Percentiles rank a stretch among this genome's conserved stretches.
phyloP scores from a whole-genome alignment of 495 filamentous ascomycete genomes.

The Trichoderma gamsii region DNA sequence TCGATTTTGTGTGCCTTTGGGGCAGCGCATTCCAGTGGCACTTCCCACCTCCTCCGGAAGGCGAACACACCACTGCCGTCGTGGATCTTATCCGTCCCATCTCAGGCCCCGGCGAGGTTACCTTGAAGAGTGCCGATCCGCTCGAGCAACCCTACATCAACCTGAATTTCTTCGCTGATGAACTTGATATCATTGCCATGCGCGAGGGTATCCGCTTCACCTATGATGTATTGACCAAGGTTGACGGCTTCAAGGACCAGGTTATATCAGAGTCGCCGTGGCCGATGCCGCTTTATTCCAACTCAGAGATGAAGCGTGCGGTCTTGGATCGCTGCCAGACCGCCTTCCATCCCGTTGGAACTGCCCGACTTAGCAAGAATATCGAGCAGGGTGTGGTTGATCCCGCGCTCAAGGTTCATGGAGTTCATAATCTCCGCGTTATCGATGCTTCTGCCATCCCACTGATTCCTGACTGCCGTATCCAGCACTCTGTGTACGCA shows the following conservation, averaged over 20 bases:
- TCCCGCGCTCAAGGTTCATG: constrained; percentile 47
- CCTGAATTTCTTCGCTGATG: constrained; percentile 52
- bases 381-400: constrained; percentile 52
- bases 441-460: constrained; percentile 45
- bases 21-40: constrained; percentile 60
- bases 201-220: constrained; percentile 50
- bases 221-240: constrained; percentile 51
- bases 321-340: constrained; percentile 55
- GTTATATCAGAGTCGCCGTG: constrained; percentile 50
- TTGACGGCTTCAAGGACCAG: constrained; percentile 53
- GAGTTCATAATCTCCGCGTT: constrained; percentile 46
- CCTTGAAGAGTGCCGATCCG: constrained; percentile 46
- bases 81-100: constrained; percentile 54
- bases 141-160: constrained; percentile 52
- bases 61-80: constrained; percentile 51
- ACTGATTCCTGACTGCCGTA: constrained; percentile 41
- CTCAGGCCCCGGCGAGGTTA: constrained; percentile 46
- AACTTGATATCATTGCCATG: constrained; percentile 51
- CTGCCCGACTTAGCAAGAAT: constrained; percentile 45
- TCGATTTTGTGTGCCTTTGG: constrained; percentile 59
- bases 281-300: constrained; percentile 49
- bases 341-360: constrained; percentile 53
- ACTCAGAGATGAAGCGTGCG: constrained; percentile 52
- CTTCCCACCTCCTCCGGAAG: constrained; percentile 43
- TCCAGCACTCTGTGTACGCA: constrained; percentile 51